Evolutionary conservation across 2,329 filamentous ascomycete genomes (phyloP), one percentile per base, ranked within the genome.

Genomic region (Fusarium equiseti): DNA sequence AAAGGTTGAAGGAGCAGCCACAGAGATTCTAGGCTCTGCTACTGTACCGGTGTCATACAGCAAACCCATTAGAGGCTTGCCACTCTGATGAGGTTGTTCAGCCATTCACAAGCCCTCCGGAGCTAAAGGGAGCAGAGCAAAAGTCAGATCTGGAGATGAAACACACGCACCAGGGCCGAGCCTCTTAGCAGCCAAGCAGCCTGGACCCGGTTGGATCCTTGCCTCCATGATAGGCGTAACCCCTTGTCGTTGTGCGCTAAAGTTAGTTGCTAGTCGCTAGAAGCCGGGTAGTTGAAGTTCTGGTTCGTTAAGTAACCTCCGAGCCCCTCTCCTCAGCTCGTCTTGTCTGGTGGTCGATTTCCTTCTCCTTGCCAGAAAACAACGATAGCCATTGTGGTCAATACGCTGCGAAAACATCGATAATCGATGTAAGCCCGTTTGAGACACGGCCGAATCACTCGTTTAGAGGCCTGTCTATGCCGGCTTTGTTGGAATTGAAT

Each of bases 201-300:
- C 54, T 62, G 43, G 49, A 29, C 42, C 45, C 64, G 35, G 63
- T 56, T 40, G 24, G 42, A 46, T 70, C 48, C 58, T 38, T 54
- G 57, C 53, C 50, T 62, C 62, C 26, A 24, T 43, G 27, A 46
- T 22, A 52, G 57, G 59, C 44, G 57, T 60, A 55, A 52, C 44
- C 52, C 70, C 69, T 54, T 70, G 59, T 61, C 57, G 48, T 50
- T 35, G 32, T 65, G 38, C 70, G 51, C 70, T 68, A 70, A 49
- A 64, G 42, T 35, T 54, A 45, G 53, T 44, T 51, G 29, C 42
- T 44, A 44, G 42, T 44, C 52, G 32, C 24, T 46, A 53, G 43
- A 27, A 38, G 35, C 35, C 35, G 18, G 32, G 22, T 44, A n/a
- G 31, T 44, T 20, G 35, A 52, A 35, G 45, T 48, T 43, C 50